These are phyloP conservation scores for Nymphaea colorata DNA, from an alignment of 164 flowering plant species.

Conservation along the genomic window DNA sequence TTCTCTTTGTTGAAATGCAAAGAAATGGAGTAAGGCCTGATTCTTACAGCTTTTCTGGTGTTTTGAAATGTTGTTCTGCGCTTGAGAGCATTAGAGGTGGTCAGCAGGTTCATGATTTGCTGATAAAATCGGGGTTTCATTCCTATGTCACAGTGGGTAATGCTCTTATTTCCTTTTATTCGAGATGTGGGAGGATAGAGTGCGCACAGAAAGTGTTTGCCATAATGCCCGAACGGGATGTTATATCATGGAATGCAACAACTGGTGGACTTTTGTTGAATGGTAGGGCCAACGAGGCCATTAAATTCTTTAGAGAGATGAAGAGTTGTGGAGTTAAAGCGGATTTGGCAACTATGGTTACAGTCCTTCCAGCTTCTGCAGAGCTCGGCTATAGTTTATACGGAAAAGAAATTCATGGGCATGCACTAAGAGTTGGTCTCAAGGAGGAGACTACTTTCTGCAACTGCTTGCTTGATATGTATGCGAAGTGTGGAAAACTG, in stretches of 20 bases:
- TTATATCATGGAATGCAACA: conserved; percentile 62
- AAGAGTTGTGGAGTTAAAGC: conserved; percentile 17
- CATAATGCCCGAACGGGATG: conserved; percentile 44
- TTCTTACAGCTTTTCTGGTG: conserved; percentile 35
- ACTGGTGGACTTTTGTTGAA: conserved; percentile 28
- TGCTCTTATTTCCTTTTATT: conserved; percentile 43
- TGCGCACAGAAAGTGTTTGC: conserved; percentile 44
- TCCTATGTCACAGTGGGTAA: conserved; percentile 30
- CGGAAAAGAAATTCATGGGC: conserved; percentile 37
- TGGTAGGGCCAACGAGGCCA: conserved; percentile 8
- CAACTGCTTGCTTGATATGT: conserved; percentile 48
- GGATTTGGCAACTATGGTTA: conserved; percentile 41
- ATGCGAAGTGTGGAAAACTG: conserved; percentile 44
- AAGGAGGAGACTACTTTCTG: conserved; percentile 13
- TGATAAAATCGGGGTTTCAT: conserved; percentile 33
- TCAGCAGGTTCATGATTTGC: conserved; percentile 30
- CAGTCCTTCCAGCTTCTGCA: conserved; percentile 41
- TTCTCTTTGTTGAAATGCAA: conserved; percentile 28
- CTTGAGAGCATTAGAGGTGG: conserved; percentile 23
- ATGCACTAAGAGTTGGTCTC: conserved; percentile 28
- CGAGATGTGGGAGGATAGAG: conserved; percentile 21
- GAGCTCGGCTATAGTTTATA: conserved; percentile 14
- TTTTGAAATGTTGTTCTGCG: conserved; percentile 44
- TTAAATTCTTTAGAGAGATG: conserved; percentile 20
- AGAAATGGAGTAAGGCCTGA: conserved; percentile 24